phyloP scores from a whole-genome alignment of 83 land plant genomes.

The Diphasiastrum complanatum region DNA sequence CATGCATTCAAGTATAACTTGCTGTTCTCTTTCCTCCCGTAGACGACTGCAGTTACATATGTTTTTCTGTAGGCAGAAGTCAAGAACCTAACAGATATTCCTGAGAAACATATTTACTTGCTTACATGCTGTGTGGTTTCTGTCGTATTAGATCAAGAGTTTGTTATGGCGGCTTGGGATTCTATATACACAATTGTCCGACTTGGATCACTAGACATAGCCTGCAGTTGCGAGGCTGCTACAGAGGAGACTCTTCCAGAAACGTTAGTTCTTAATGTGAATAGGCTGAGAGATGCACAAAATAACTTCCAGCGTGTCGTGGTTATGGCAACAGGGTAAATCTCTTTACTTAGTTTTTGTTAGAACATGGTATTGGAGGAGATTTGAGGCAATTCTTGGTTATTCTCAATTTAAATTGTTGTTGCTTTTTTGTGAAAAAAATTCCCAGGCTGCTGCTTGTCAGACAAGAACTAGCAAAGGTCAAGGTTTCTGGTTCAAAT shows the following conservation, averaged over 20 bases:
- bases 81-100: too few relatives aligned
- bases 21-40: too few relatives aligned
- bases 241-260: conserved; percentile 59
- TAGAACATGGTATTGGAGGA: neutral
- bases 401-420: neutral
- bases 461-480: conserved; percentile 27
- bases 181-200: conserved; percentile 40
- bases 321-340: conserved; percentile 71
- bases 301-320: conserved; percentile 63
- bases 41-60: too few relatives aligned
- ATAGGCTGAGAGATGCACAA: conserved; percentile 60
- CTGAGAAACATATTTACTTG: neutral
- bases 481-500: conserved; percentile 12
- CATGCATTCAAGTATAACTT: too few relatives aligned
- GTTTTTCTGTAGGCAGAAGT: too few relatives aligned
- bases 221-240: conserved; percentile 41
- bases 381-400: neutral
- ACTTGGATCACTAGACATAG: conserved; percentile 65
- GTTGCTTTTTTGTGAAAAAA: neutral
- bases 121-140: neutral
- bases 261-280: conserved; percentile 59
- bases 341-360: conserved; percentile 5
- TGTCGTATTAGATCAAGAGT: neutral
- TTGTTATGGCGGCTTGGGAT: neutral
- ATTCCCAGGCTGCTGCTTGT: conserved; percentile 31